phyloP scores from a whole-genome alignment of 2,329 filamentous ascomycete species.

The Hymenotorrendiella dingleyae region DNA sequence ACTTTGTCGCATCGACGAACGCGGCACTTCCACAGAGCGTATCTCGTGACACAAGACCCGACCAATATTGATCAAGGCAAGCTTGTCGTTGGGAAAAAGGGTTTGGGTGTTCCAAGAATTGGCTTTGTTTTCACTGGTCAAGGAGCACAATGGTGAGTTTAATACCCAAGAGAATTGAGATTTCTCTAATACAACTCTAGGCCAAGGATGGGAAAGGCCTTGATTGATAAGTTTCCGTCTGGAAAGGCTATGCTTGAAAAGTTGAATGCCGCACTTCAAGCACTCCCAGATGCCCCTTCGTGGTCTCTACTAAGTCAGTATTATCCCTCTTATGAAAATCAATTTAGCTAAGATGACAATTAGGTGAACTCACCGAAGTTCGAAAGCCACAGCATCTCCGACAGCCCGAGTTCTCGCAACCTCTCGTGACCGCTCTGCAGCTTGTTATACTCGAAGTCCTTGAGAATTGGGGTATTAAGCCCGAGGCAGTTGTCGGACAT shows the following conservation, averaged over 20 bases:
- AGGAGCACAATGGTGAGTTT: slow-evolving; percentile 30
- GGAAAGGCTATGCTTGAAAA: slow-evolving; percentile 2
- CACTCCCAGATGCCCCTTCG: background rate
- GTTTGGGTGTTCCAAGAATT: background rate
- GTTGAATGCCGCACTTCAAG: slow-evolving; percentile 9
- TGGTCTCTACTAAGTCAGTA: slow-evolving; percentile 1
- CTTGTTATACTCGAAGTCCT: slow-evolving; percentile 36
- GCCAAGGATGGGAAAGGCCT: slow-evolving; percentile 21
- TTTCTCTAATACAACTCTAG: too few species aligned
- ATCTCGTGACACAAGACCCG: slow-evolving; percentile 7
- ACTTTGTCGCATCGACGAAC: slow-evolving; percentile 21
- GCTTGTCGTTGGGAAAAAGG: background rate
- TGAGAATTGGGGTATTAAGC: slow-evolving; percentile 36
- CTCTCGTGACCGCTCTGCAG: slow-evolving; percentile 19
- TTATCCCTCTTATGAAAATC: background rate
- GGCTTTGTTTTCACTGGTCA: slow-evolving; percentile 29
- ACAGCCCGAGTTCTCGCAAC: slow-evolving; percentile 19
- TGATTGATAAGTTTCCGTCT: slow-evolving; percentile 12
- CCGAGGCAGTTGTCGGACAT: slow-evolving; percentile 37
- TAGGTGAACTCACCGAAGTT: slow-evolving; percentile 8
- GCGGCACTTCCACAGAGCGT: slow-evolving; percentile 19
- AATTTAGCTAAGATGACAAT: background rate
- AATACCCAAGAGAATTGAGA: too few species aligned
- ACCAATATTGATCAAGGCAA: slow-evolving; percentile 1
- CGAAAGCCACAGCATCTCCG: slow-evolving; percentile 1